Base-by-base conservation (phyloP, 106 monocot species). In the Allium sativum region DNA sequence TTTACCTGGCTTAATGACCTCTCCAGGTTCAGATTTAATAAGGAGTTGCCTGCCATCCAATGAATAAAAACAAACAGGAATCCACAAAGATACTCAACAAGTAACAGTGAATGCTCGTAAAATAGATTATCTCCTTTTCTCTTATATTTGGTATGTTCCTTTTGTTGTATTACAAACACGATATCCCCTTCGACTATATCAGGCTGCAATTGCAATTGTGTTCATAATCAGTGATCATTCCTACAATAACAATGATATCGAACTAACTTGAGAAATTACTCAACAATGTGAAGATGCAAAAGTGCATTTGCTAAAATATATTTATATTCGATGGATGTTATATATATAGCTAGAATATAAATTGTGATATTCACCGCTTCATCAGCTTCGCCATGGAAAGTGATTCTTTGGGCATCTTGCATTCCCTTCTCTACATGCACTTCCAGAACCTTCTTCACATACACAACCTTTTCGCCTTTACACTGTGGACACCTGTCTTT, bases 321-420 rank as follows among this genome's bases (percentile, higher is more conserved):
- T 31, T 31, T 31, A 31, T 31, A 3, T 31, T 31, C 3, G 1
- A 31, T 3, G 3, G 3, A 31, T 1, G 31, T 31, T n/a, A n/a
- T 31, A 31, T 31, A 31, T 31, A 3, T 31, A 31, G 31, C 31
- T 31, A 31, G 31, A 31, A 31, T 31, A 31, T 1, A 31, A 31
- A n/a, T n/a, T 31, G 31, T 31, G 31, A 31, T 31, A 31, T 31
- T 31, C 80, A 94, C 93, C 67, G 93, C 89, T 68, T 89, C 89
- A 67, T 94, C 89, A 10, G 93, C 93, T 67, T 94, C 93, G 21
- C 93, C 93, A 47, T 85, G 85, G 78, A 94, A 94, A 44, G 89
- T 89, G 22, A 94, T 81, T 70, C 81, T 89, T 76, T 94, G 93
- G 31, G 31, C 31, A n/a, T n/a, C n/a, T n/a, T n/a, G n/a, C n/a